Percentiles rank a stretch among this genome's conserved stretches.
These are phyloP conservation scores for Phoma herbarum DNA, from an alignment of 2,329 filamentous ascomycete species.

Conservation along the genomic window DNA sequence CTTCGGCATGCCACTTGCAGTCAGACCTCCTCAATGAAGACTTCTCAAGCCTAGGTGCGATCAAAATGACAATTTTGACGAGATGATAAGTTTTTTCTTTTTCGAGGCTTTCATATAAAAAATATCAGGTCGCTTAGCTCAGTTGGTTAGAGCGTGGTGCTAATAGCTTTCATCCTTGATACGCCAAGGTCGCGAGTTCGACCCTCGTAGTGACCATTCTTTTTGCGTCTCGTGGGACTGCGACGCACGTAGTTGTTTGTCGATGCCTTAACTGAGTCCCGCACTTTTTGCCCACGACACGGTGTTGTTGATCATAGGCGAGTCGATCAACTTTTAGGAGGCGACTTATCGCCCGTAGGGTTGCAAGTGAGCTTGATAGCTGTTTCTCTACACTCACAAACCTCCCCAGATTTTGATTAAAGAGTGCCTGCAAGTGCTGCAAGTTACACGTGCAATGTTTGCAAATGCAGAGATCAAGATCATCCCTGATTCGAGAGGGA, in stretches of 20 bases:
- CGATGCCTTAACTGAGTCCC: neutral
- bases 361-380: neutral
- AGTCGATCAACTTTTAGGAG: neutral
- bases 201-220: slow-evolving; percentile 35
- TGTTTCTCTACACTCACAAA: no score
- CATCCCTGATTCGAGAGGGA: neutral
- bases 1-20: neutral
- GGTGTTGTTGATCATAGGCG: neutral
- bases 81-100: rapidly evolving
- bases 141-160: slow-evolving; percentile 38
- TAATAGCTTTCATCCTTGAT: slow-evolving; percentile 27
- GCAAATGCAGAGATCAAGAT: neutral
- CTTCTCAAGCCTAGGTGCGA: neutral
- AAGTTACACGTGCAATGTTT: neutral
- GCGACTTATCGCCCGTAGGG: neutral
- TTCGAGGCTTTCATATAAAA: neutral
- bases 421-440: neutral
- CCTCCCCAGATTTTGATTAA: neutral
- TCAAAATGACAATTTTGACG: neutral
- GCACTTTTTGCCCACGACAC: neutral
- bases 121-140: slow-evolving; percentile 32
- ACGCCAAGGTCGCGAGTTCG: slow-evolving; percentile 35
- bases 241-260: neutral
- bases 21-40: neutral
- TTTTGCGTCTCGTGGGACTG: neutral